Conservation (phyloP, 129 eudicot genomes). For the Helianthus annuus region DNA sequence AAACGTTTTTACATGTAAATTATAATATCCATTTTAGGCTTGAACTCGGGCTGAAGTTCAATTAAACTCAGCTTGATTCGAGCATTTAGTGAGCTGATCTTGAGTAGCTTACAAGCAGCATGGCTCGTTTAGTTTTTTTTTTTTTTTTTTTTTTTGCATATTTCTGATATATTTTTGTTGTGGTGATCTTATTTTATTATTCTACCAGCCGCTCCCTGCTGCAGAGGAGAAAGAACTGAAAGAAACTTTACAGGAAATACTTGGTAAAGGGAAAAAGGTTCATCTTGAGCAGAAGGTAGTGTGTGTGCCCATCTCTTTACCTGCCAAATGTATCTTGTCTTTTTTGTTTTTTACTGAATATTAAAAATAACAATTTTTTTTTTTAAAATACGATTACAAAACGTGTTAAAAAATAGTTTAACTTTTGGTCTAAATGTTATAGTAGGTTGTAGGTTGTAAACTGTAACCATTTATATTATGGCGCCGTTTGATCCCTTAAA, state of each 20-base stretch:
- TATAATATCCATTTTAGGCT: too few relatives aligned
- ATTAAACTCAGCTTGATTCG: too few relatives aligned
- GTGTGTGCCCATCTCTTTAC: background rate
- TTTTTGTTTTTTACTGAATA: background rate
- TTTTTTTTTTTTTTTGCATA: background rate
- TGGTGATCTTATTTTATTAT: constrained; percentile 21
- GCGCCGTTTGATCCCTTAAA: background rate
- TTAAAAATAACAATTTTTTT: background rate
- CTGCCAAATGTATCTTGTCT: background rate
- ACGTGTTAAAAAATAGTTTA: too few relatives aligned
- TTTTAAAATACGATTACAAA: background rate
- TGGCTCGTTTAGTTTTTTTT: background rate
- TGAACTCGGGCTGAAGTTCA: too few relatives aligned
- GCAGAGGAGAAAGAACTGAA: constrained; percentile 85
- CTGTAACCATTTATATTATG: background rate
- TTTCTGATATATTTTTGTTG: constrained; percentile 7
- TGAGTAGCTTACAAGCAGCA: background rate
- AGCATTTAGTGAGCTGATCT: background rate
- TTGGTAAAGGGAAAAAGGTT: constrained; percentile 86
- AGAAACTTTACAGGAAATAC: constrained; percentile 70
- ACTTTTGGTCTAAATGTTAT: background rate
- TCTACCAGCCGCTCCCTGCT: constrained; percentile 73
- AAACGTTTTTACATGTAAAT: too few relatives aligned
- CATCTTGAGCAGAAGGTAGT: constrained; percentile 80
- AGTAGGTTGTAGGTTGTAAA: background rate